A percentile compares a stretch with the other conserved stretches of the same genome.
Evolutionary conservation across 2,329 filamentous ascomycete species (phyloP).

Genomic region (Claviceps maximensis): DNA sequence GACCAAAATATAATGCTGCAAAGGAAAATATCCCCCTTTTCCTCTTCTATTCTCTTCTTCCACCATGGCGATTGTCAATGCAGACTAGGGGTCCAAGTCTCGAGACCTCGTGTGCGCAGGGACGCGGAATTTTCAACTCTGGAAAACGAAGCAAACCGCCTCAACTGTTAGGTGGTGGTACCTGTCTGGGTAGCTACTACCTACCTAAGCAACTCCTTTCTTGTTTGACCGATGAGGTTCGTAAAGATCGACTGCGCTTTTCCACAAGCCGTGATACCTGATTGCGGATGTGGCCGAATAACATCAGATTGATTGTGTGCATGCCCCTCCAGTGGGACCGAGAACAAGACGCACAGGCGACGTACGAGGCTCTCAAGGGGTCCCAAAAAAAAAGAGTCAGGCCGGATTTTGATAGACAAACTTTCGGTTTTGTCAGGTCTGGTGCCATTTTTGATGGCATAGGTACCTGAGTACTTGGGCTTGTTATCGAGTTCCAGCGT

Average conservation of each 20-base stretch:
- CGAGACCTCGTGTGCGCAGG: background rate
- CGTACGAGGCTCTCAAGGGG: background rate
- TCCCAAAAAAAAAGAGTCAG: no score
- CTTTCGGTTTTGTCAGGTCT: background rate
- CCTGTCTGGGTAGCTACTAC: background rate
- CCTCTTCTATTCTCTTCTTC: background rate
- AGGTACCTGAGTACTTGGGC: background rate
- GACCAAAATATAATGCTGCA: background rate
- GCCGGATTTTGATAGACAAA: background rate
- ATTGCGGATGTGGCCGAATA: background rate
- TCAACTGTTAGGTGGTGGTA: background rate
- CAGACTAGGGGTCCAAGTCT: background rate
- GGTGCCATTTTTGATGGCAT: background rate
- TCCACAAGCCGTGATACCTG: background rate
- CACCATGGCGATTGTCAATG: background rate
- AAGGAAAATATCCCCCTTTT: background rate
- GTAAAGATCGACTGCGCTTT: background rate
- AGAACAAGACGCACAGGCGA: background rate
- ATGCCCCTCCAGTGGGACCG: background rate
- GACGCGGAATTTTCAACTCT: background rate
- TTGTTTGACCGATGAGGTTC: no score
- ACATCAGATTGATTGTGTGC: background rate
- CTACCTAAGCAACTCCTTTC: background rate
- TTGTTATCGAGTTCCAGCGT: no score
- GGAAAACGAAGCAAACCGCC: background rate